A percentile compares a stretch with the other conserved stretches of the same genome.
Evolutionary conservation across 1,284 basidiomycete genomes (phyloP).

Genomic region (Leccinum angustisporum): DNA sequence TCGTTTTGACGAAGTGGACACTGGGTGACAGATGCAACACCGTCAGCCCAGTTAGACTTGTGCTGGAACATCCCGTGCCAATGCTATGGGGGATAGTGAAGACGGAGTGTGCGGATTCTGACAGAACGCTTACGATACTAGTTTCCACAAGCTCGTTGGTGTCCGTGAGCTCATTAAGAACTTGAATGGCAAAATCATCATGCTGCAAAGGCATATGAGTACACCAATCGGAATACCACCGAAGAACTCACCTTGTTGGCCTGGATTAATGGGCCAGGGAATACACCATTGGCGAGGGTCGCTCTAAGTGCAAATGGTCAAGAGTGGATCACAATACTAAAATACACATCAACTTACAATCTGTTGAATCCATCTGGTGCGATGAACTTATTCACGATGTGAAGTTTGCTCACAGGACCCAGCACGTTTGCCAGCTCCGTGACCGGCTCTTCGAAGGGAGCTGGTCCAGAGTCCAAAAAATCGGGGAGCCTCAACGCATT

Average conservation of each 20-base stretch:
- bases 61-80: slow-evolving; percentile 36
- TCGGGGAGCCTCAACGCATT: neutral
- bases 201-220: slow-evolving; percentile 11
- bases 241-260: slow-evolving; percentile 21
- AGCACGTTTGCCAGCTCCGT: slow-evolving; percentile 5
- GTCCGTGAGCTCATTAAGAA: slow-evolving; percentile 36
- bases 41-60: slow-evolving; percentile 36
- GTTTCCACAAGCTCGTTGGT: slow-evolving; percentile 34
- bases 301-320: slow-evolving; percentile 17
- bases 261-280: slow-evolving; percentile 27
- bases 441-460: neutral
- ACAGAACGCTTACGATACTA: slow-evolving; percentile 29
- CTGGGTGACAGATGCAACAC: slow-evolving; percentile 35
- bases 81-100: slow-evolving; percentile 23
- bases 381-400: slow-evolving; percentile 30
- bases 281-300: slow-evolving; percentile 28
- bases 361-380: slow-evolving; percentile 39
- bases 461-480: neutral
- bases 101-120: neutral
- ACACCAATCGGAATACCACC: neutral
- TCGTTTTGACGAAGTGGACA: slow-evolving; percentile 29
- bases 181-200: slow-evolving; percentile 23
- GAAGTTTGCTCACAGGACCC: slow-evolving; percentile 18
- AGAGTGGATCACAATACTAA: neutral
- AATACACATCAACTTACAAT: slow-evolving; percentile 21